Base-by-base conservation (phyloP, 108 stramenopile species). In the Stephanodiscus minutulus region DNA sequence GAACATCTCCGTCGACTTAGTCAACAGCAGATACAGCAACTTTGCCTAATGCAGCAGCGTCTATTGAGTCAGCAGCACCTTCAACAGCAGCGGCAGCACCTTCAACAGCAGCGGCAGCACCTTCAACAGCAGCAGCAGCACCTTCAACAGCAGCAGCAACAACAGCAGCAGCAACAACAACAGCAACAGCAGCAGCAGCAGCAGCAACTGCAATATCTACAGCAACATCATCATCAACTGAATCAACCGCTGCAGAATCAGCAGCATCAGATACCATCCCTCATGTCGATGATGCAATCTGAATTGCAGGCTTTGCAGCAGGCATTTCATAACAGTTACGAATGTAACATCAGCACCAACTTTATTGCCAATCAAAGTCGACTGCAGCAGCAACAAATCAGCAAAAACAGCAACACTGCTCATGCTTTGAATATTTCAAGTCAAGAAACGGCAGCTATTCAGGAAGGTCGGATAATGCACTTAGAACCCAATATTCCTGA, bases 1-100 rank as follows among this genome's bases (percentile, higher is more conserved):
- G 55, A 56, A 28, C 27, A 56, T 29, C 1, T 56, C 24, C 55
- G 55, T 29, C 55, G 29, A 24, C 27, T 56, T 33, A 68, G 33
- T 56, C 66, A 55, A 17, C 66, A 36, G 33, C 66, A 68, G 17
- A n/a, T 28, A 17, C 66, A 53, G 53, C 66, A 68, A 43, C n/a
- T 68, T n/a, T 36, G 24, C 22, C 27, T 66, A n/a, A 28, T 49
- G 31, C 53, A 53, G 39, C 55, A 39, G 33, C n/a, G n/a, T n/a
- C n/a, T n/a, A n/a, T n/a, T n/a, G n/a, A n/a, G n/a, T n/a, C n/a
- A n/a, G n/a, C n/a, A n/a, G n/a, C n/a, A n/a, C n/a, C n/a, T n/a
- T n/a, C 49, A 41, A 7, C 66, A 55, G 15, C 33, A 27, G 33
- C 36, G 7, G 9, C 28, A 49, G 33, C 66, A 68, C 1, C 29